Conservation (phyloP, 2,329 filamentous ascomycete genomes). For the Talaromyces sp. region DNA sequence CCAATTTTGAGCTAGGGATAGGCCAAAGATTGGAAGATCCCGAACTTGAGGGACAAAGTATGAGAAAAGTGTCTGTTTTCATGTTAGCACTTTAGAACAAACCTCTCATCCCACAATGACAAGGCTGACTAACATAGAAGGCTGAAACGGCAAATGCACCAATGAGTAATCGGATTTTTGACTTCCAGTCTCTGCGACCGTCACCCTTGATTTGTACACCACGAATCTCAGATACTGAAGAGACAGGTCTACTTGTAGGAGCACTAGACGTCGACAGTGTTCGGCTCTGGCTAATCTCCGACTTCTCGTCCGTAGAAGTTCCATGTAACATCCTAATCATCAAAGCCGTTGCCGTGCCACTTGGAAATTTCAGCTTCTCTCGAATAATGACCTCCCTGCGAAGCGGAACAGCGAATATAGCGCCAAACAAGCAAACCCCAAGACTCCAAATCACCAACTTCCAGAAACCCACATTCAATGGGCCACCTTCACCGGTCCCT, state of each 20-base stretch:
- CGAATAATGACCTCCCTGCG: slow-evolving; percentile 86
- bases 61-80: slow-evolving; percentile 67
- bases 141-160: slow-evolving; percentile 58
- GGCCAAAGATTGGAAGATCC: slow-evolving; percentile 80
- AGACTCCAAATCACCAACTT: slow-evolving; percentile 86
- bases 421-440: slow-evolving; percentile 92
- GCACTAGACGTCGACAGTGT: neutral
- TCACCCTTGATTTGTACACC: slow-evolving; percentile 27
- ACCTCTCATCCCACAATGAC: neutral
- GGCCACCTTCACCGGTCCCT: slow-evolving; percentile 67
- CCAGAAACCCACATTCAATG: slow-evolving; percentile 64
- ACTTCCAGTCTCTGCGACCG: slow-evolving; percentile 53
- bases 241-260: neutral
- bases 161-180: slow-evolving; percentile 56
- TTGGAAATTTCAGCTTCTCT: slow-evolving; percentile 90
- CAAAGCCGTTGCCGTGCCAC: slow-evolving; percentile 88
- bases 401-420: slow-evolving; percentile 90
- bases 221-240: slow-evolving; percentile 31
- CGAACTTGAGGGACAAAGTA: slow-evolving; percentile 86
- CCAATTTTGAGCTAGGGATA: slow-evolving; percentile 69
- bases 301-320: slow-evolving; percentile 38
- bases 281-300: neutral
- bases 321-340: slow-evolving; percentile 89
- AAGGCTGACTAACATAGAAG: slow-evolving; percentile 39
- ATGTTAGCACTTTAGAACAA: slow-evolving; percentile 16